These are phyloP conservation scores for Chytridium lagenaria DNA, from an alignment of 371 early-diverging fungal species.

Conservation along the genomic window DNA sequence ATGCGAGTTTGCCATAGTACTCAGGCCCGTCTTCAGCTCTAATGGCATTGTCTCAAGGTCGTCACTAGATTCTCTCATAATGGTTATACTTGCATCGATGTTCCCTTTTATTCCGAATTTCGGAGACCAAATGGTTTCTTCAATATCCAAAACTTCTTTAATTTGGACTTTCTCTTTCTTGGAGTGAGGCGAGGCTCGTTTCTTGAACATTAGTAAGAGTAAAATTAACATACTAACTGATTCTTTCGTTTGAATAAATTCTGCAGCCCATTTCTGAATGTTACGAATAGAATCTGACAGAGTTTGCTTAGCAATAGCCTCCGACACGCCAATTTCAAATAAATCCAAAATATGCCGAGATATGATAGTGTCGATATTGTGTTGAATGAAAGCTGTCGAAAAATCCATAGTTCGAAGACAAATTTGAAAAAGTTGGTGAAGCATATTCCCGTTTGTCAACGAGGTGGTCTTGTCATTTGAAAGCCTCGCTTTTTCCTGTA, in stretches of 20 bases:
- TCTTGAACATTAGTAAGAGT: not conserved
- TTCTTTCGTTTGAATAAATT: constrained; percentile 11
- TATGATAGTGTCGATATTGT: constrained; percentile 56
- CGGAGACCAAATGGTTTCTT: constrained; percentile 92
- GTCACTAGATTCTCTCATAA: constrained; percentile 17
- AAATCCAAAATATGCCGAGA: constrained; percentile 62
- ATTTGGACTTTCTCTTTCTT: constrained; percentile 56
- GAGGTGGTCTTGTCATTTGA: constrained; percentile 60
- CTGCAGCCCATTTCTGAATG: constrained; percentile 36
- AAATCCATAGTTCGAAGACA: constrained; percentile 65
- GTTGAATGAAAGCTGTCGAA: constrained; percentile 52
- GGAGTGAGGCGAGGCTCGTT: not conserved
- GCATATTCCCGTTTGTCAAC: constrained; percentile 76
- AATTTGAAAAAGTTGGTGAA: constrained; percentile 82
- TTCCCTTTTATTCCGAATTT: constrained; percentile 92
- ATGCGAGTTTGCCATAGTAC: constrained; percentile 62
- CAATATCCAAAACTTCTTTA: constrained; percentile 79
- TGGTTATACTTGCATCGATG: constrained; percentile 69
- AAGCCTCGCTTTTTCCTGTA: constrained; percentile 67
- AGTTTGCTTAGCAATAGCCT: constrained; percentile 51
- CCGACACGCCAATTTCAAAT: constrained; percentile 68
- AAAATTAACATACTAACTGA: not conserved
- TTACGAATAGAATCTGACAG: constrained; percentile 26
- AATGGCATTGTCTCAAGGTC: constrained; percentile 67
- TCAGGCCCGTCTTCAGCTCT: constrained; percentile 89